phyloP scores from a whole-genome alignment of 2,329 filamentous ascomycete genomes.

The Monosporascus sp. region DNA sequence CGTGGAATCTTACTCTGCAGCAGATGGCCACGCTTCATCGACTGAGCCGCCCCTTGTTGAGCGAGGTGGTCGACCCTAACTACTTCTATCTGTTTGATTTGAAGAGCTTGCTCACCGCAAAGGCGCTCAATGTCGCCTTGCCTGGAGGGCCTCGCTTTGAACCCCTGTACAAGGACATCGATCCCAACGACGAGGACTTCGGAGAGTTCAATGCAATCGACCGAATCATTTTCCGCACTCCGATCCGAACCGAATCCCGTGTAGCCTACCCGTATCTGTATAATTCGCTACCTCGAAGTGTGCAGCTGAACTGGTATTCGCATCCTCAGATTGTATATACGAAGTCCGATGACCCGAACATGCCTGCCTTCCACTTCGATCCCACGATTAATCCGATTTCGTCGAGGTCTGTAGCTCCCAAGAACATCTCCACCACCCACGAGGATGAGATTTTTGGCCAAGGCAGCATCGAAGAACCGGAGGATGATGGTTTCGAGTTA shows the following conservation, averaged over 20 bases:
- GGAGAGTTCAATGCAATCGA: conserved; percentile 99
- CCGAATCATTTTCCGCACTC: conserved; percentile 94
- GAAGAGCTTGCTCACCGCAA: conserved; percentile 91
- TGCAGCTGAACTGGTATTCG: conserved; percentile 90
- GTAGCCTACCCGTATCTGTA: conserved; percentile 94
- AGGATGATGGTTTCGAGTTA: conserved; percentile 82
- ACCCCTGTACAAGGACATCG: conserved; percentile 95
- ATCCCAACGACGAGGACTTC: conserved; percentile 98
- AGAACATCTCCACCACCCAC: conserved; percentile 85
- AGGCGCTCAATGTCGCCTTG: conserved; percentile 93
- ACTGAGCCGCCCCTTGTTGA: conserved; percentile 82
- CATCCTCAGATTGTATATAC: conserved; percentile 90
- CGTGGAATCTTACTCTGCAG: conserved; percentile 85
- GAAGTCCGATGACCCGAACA: conserved; percentile 76
- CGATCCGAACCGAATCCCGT: conserved; percentile 90
- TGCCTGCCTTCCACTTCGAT: conserved; percentile 97
- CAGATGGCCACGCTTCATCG: conserved; percentile 97
- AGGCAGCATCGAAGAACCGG: conserved; percentile 65
- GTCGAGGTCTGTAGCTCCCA: conserved; percentile 85
- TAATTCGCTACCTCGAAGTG: conserved; percentile 91
- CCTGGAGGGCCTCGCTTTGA: conserved; percentile 97
- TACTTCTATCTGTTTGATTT: conserved; percentile 98
- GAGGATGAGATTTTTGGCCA: conserved; percentile 90
- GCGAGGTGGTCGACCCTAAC: conserved; percentile 90
- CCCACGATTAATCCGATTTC: conserved; percentile 98